A percentile compares a stretch with the other conserved stretches of the same genome.
phyloP scores from a whole-genome alignment of 179 eudicot genomes.

The Sideroxylon spinosum region DNA sequence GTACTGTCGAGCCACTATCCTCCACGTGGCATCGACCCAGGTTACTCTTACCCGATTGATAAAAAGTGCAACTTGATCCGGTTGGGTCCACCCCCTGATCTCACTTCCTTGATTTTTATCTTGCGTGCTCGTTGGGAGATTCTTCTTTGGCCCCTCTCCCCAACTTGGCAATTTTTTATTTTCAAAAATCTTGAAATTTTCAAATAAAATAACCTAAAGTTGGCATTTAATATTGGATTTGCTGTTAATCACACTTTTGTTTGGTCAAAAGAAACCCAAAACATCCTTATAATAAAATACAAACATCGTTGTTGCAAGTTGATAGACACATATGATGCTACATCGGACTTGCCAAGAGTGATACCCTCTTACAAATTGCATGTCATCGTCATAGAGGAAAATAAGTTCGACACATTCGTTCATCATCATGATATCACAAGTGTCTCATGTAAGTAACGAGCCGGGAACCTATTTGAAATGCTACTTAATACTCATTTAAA shows the following conservation, averaged over 20 bases:
- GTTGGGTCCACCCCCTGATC: slow-evolving; percentile 1
- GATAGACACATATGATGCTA: no score
- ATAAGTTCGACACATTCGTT: no score
- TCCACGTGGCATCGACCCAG: slow-evolving; percentile 18
- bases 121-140: slow-evolving; percentile 1
- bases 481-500: no score
- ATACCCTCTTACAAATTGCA: no score
- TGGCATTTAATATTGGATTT: neutral
- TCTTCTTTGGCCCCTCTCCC: neutral
- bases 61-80: slow-evolving; percentile 18
- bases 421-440: no score
- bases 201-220: neutral
- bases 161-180: slow-evolving; percentile 1
- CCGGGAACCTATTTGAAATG: no score
- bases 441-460: no score
- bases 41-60: neutral
- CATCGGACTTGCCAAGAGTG: no score
- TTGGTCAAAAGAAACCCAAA: slow-evolving; percentile 9
- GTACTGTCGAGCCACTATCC: neutral
- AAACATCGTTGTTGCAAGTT: no score
- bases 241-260: neutral
- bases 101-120: slow-evolving; percentile 1
- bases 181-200: neutral
- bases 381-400: no score
- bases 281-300: neutral